These are phyloP conservation scores for Panicum miliaceum DNA, from an alignment of 176 grass and related monocot species.

Conservation along the genomic window DNA sequence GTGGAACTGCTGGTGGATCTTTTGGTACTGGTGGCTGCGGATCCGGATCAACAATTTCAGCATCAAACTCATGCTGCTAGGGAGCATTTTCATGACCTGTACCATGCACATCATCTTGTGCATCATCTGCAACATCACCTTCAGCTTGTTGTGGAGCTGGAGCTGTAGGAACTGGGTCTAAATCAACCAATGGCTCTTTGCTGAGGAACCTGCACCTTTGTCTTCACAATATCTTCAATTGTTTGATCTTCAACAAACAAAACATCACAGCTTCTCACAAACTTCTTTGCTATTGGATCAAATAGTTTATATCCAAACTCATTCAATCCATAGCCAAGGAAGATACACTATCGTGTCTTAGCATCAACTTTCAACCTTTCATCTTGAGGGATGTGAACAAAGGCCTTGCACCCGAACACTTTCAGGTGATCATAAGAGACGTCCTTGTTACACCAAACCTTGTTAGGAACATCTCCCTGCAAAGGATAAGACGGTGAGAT, in stretches of 20 bases:
- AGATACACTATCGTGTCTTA: not conserved
- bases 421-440: not conserved
- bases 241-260: constrained; percentile 5
- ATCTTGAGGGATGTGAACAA: too few species aligned
- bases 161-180: not conserved
- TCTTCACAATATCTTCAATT: constrained; percentile 4
- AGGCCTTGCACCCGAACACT: too few species aligned
- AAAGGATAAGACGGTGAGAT: constrained; percentile 4
- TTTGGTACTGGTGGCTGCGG: not conserved
- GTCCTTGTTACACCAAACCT: not conserved
- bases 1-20: not conserved
- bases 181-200: constrained; percentile 2
- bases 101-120: constrained; percentile 21
- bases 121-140: not conserved
- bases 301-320: too few species aligned
- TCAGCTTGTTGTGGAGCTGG: not conserved
- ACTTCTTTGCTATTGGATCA: not conserved
- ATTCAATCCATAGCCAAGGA: too few species aligned
- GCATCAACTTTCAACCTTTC: too few species aligned
- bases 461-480: not conserved
- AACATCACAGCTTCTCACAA: not conserved
- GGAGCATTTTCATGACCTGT: not conserved
- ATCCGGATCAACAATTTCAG: not conserved
- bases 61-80: not conserved
- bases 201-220: not conserved